These are phyloP conservation scores for Aspergillus sp. DNA, from an alignment of 2,329 filamentous ascomycete genomes.

Conservation along the genomic window DNA sequence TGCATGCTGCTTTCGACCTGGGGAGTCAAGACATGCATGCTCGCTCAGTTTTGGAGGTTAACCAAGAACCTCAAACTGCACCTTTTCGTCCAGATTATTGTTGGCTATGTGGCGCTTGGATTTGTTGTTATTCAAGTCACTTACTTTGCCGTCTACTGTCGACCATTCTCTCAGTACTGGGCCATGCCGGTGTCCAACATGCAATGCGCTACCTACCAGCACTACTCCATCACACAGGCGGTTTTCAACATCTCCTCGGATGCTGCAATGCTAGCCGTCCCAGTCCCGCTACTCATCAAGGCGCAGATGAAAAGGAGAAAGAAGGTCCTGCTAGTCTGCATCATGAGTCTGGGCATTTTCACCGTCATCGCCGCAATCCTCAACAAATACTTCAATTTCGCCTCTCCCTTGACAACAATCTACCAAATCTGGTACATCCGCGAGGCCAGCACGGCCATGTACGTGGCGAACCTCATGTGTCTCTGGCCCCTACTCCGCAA, in stretches of 20 bases:
- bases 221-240: conserved; percentile 39
- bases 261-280: conserved; percentile 33
- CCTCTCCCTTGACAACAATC: conserved; percentile 28
- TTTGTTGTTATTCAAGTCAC: conserved; percentile 47
- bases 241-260: conserved; percentile 43
- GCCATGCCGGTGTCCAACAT: conserved; percentile 39
- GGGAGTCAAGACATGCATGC: conserved; percentile 48
- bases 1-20: conserved; percentile 47
- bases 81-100: conserved; percentile 34
- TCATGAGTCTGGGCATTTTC: conserved; percentile 36
- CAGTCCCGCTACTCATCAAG: conserved; percentile 31
- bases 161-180: conserved; percentile 48
- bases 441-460: conserved; percentile 38
- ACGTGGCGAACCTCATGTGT: conserved; percentile 91
- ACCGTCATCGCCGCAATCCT: conserved; percentile 43
- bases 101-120: conserved; percentile 38
- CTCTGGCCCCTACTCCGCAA: conserved; percentile 96
- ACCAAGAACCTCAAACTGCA: conserved; percentile 35
- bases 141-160: conserved; percentile 46
- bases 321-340: conserved; percentile 29
- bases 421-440: conserved; percentile 42
- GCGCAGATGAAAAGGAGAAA: conserved; percentile 29
- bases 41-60: conserved; percentile 46
- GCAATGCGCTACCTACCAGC: conserved; percentile 37
- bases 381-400: conserved; percentile 44